Evolutionary conservation across 179 eudicot species (phyloP), one percentile per base, ranked within the genome.

Genomic region (Silene vulgaris): DNA sequence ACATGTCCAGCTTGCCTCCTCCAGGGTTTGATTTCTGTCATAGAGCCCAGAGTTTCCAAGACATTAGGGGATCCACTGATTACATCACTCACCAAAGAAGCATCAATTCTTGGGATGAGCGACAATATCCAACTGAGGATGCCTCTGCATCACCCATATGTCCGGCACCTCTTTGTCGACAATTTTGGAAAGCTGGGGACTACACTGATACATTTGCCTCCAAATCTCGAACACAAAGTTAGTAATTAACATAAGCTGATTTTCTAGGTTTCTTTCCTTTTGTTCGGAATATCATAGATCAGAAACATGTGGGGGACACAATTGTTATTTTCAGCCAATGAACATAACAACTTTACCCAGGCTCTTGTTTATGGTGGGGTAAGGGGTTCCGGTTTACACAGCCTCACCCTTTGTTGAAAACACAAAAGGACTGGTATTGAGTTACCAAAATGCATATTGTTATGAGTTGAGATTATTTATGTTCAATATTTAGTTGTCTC

Each of bases 151-250:
- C 89, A 30, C 76, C 87, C 30, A 20, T 87, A 62, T 79, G 85
- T 73, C 87, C 93, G n/a, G 91, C 93, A 48, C 96, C 97, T 45
- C 71, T 92, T 48, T 90, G 96, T 84, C 88, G 97, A 28, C 96
- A 92, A 74, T 92, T 92, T 71, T 92, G 97, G 97, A 92, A 81
- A 86, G 89, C 96, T 78, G 96, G 96, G 76, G 80, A 86, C 80
- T 92, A 92, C 77, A 82, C 84, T 14, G 87, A 87, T 35, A 80
- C 75, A 68, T 78, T 82, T 72, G 75, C 79, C 74, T 76, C 87
- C 60, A 89, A 83, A 77, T 77, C 95, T 50, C 76, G 54, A 3
- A 71, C 56, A 65, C 85, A 81, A 87, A 82, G 98, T 93, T 67
- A 82, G 87, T 65, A 52, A 28, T 63, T 37, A 35, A 75, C 65